Percentiles rank a stretch among this genome's conserved stretches.
Conservation (phyloP, 345 rosid genomes). For the Jatropha curcas region DNA sequence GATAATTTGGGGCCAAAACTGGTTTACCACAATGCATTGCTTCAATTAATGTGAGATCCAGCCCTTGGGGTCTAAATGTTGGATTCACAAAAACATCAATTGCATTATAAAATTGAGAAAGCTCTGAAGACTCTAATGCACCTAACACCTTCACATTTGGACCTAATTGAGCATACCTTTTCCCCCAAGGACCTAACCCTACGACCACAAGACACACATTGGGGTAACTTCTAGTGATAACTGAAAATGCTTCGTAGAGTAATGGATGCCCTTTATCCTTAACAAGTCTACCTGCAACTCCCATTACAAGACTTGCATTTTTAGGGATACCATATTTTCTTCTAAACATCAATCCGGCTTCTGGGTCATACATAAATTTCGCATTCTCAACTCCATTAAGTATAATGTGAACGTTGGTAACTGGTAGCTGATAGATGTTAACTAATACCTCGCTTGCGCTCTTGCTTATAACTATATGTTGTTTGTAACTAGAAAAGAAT, state of each 20-base stretch:
- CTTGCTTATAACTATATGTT: conserved; percentile 66
- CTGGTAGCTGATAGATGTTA: conserved; percentile 59
- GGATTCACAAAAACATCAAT: conserved; percentile 75
- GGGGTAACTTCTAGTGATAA: conserved; percentile 34
- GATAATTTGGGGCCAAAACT: conserved; percentile 62
- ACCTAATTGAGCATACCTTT: conserved; percentile 58
- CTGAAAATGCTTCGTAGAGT: conserved; percentile 54
- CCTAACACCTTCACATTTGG: conserved; percentile 57
- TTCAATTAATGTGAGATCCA: conserved; percentile 65
- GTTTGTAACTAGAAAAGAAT: conserved; percentile 59
- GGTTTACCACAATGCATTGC: conserved; percentile 80
- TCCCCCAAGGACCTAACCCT: conserved; percentile 77
- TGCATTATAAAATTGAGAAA: conserved; percentile 61
- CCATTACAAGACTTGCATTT: conserved; percentile 48
- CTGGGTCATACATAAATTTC: conserved; percentile 42
- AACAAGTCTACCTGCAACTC: conserved; percentile 73
- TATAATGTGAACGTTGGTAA: conserved; percentile 58
- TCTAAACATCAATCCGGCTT: conserved; percentile 42
- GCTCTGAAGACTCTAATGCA: conserved; percentile 45
- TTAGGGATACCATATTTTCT: conserved; percentile 42
- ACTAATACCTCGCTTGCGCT: conserved; percentile 60
- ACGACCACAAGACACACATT: conserved; percentile 55
- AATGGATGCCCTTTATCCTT: conserved; percentile 80
- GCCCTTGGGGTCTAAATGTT: conserved; percentile 68
- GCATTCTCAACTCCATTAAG: conserved; percentile 71